phyloP scores from a whole-genome alignment of 2,329 filamentous ascomycete genomes.

The Fusarium robinianum region DNA sequence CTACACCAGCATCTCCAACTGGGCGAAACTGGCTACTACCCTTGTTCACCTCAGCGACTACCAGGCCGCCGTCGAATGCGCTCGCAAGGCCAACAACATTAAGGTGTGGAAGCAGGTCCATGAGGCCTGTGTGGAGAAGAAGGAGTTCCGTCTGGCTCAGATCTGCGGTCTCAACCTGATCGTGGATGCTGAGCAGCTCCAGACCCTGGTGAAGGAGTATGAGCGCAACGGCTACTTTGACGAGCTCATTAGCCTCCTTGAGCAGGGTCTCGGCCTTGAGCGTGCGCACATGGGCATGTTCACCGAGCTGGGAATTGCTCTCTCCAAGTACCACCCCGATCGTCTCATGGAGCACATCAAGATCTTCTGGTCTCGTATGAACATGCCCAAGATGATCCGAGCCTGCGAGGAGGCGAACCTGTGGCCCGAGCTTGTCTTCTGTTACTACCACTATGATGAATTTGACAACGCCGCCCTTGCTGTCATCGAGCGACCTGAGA shows the following conservation, averaged over 20 bases:
- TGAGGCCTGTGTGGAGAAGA: conserved; percentile 93
- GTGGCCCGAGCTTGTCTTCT: conserved; percentile 97
- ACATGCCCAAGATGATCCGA: conserved; percentile 95
- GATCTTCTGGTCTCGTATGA: conserved; percentile 97
- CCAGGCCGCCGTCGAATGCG: conserved; percentile 95
- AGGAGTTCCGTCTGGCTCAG: conserved; percentile 97
- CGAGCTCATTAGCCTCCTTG: conserved; percentile 90
- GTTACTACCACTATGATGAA: conserved; percentile 98
- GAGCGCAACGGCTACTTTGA: conserved; percentile 98
- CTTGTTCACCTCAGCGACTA: conserved; percentile 97
- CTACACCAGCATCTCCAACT: conserved; percentile 98
- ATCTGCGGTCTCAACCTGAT: conserved; percentile 99
- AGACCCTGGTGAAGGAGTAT: conserved; percentile 93
- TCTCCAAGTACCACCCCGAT: conserved; percentile 94
- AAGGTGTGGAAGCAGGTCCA: conserved; percentile 99
- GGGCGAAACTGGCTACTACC: conserved; percentile 97
- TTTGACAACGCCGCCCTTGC: conserved; percentile 96
- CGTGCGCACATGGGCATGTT: conserved; percentile 97
- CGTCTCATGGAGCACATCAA: conserved; percentile 98
- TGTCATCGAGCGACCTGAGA: conserved; percentile 96
- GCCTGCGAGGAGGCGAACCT: conserved; percentile 93
- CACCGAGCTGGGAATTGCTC: conserved; percentile 86
- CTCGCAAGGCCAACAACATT: conserved; percentile 97
- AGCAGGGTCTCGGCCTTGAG: conserved; percentile 93
- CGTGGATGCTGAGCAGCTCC: conserved; percentile 93